A percentile compares a stretch with the other conserved stretches of the same genome.
Evolutionary conservation across 2,329 filamentous ascomycete genomes (phyloP).

Genomic region (Fusarium musae): DNA sequence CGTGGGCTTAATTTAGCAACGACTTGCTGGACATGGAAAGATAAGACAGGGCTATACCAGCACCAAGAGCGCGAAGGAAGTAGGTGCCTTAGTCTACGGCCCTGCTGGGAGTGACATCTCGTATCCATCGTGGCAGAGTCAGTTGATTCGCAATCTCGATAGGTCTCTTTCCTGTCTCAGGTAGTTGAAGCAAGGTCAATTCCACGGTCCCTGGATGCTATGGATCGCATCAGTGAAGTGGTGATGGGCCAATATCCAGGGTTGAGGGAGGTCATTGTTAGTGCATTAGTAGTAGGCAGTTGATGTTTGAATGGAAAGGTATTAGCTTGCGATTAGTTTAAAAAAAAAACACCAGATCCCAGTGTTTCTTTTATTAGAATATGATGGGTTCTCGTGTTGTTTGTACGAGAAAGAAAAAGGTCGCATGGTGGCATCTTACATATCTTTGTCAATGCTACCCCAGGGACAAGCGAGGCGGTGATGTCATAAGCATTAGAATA

Average conservation of each 20-base stretch:
- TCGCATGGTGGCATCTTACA: background rate
- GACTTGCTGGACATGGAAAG: background rate
- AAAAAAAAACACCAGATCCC: background rate
- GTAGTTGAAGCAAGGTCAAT: background rate
- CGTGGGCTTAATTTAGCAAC: background rate
- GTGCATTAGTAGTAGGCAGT: background rate
- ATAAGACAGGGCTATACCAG: background rate
- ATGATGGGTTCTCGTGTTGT: conserved; percentile 11
- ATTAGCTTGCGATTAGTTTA: background rate
- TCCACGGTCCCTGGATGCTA: background rate
- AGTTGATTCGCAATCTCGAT: background rate
- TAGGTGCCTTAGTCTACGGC: background rate
- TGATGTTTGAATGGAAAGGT: background rate
- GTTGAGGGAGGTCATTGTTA: background rate
- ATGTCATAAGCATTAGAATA: conserved; percentile 9
- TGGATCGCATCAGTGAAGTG: background rate
- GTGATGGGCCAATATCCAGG: background rate
- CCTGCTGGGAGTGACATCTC: background rate
- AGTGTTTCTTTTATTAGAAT: conserved; percentile 17
- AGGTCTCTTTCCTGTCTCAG: background rate
- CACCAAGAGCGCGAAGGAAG: background rate
- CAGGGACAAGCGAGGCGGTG: background rate
- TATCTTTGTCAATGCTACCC: background rate
- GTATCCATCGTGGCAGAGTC: background rate
- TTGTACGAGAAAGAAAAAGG: conserved; percentile 15